These are phyloP conservation scores for Umbelopsis isabellina DNA, from an alignment of 192 early-diverging fungal genomes.

Conservation along the genomic window DNA sequence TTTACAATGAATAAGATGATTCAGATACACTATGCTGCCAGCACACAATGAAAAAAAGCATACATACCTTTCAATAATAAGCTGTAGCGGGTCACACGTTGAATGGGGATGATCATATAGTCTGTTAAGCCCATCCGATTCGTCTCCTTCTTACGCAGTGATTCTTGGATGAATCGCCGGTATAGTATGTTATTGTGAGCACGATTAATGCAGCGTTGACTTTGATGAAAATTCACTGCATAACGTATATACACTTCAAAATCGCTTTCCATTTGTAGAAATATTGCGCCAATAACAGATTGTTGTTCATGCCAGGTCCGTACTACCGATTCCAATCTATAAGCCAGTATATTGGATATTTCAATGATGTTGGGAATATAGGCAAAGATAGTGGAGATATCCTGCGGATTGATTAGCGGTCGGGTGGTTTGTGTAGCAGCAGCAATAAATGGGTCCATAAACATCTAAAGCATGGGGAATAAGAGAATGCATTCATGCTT, in stretches of 20 bases:
- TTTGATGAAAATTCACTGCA: slow-evolving; percentile 40
- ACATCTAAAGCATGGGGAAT: slow-evolving; percentile 22
- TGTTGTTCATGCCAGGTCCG: slow-evolving; percentile 20
- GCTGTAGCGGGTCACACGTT: slow-evolving; percentile 79
- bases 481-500: background rate
- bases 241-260: slow-evolving; percentile 45
- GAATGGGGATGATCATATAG: slow-evolving; percentile 78
- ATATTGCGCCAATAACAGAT: slow-evolving; percentile 35
- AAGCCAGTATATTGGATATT: slow-evolving; percentile 34
- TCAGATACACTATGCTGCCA: background rate
- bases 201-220: slow-evolving; percentile 31
- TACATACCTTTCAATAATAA: slow-evolving; percentile 59
- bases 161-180: slow-evolving; percentile 41
- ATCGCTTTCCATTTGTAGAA: slow-evolving; percentile 32
- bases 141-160: slow-evolving; percentile 51
- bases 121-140: slow-evolving; percentile 70
- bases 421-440: slow-evolving; percentile 28
- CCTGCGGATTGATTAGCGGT: slow-evolving; percentile 38
- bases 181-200: slow-evolving; percentile 35
- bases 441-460: slow-evolving; percentile 46
- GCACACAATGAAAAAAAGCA: no score
- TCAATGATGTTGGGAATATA: slow-evolving; percentile 41
- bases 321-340: slow-evolving; percentile 21
- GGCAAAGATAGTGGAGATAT: slow-evolving; percentile 43
- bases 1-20: background rate